Conservation (phyloP, 1,139 yeast genomes). For the Nakaseomyces kungkrabaensis region DNA sequence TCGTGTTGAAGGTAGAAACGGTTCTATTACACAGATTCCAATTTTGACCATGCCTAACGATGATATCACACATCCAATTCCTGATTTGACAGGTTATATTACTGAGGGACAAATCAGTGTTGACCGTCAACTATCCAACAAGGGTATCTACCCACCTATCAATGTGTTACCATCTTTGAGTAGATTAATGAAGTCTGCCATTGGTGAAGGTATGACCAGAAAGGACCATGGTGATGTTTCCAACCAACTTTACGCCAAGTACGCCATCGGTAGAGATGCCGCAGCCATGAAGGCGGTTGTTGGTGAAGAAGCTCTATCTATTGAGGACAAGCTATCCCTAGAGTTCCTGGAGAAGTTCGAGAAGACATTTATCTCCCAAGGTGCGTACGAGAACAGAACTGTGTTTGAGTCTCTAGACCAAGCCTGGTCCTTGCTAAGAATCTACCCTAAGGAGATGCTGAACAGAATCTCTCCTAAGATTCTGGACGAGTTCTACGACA, state of each 20-base stretch:
- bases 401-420: constrained; percentile 92
- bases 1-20: constrained; percentile 98
- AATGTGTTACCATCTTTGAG: constrained; percentile 95
- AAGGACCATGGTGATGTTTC: constrained; percentile 99
- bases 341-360: constrained; percentile 97
- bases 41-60: constrained; percentile 99
- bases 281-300: constrained; percentile 99
- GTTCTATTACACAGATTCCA: constrained; percentile 98
- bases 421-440: constrained; percentile 96
- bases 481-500: constrained; percentile 86
- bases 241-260: constrained; percentile 95
- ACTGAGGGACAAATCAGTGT: constrained; percentile 98
- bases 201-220: constrained; percentile 99
- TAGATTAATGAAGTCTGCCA: constrained; percentile 97
- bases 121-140: constrained; percentile 91
- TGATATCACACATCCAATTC: constrained; percentile 98
- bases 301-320: constrained; percentile 98
- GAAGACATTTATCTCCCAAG: constrained; percentile 88
- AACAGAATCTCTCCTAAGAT: constrained; percentile 98
- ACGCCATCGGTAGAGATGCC: constrained; percentile 99
- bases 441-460: constrained; percentile 96
- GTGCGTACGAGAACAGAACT: constrained; percentile 90
- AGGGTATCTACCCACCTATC: constrained; percentile 98
- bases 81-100: constrained; percentile 98
- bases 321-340: constrained; percentile 91